Evolutionary conservation across 1,284 basidiomycete genomes (phyloP), one percentile per base, ranked within the genome.

Genomic region (Moniliophthora roreri): DNA sequence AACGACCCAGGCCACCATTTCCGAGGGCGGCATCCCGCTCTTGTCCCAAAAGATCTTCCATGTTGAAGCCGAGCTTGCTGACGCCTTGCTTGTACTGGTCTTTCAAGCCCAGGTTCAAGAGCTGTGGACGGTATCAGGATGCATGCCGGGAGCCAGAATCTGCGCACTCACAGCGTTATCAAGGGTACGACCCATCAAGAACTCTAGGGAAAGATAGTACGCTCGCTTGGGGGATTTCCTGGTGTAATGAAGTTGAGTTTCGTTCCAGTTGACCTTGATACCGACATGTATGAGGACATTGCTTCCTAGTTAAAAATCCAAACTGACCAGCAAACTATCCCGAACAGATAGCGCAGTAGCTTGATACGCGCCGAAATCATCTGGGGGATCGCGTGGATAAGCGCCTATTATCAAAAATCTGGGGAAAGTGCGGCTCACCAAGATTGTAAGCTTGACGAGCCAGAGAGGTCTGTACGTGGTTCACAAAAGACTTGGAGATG

Each of bases 1-100:
- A 81, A 50, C 94, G 90, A 1, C 94, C 94, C 11, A 97, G 80
- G 60, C 94, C 90, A 57, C 87, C 89, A 64, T 96, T 95, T 9
- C 93, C 93, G 16, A 96, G 80, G 15, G 83, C 93, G 1, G 93
- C 93, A 66, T 96, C 94, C 52, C 93, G 85, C 68, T 97, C 94
- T 65, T 88, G 77, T 51, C 87, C 89, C 47, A 97, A 75, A 50
- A 95, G 73, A 63, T 95, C 92, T 66, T 95, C 93, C 60, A 94
- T 81, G 67, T 78, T 85, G 74, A 93, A 95, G 1, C 94, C 94
- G 56, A 97, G 89, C 59, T 84, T 77, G 35, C 82, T 67, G 45
- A 91, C 69, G 10, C 89, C 84, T 5, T 86, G 73, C 21, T 72
- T 73, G 72, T 91, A 95, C 57, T 87, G 71, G 51, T 85, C 77